phyloP scores from a whole-genome alignment of 257 asterid species.

The Solanum neorickii region DNA sequence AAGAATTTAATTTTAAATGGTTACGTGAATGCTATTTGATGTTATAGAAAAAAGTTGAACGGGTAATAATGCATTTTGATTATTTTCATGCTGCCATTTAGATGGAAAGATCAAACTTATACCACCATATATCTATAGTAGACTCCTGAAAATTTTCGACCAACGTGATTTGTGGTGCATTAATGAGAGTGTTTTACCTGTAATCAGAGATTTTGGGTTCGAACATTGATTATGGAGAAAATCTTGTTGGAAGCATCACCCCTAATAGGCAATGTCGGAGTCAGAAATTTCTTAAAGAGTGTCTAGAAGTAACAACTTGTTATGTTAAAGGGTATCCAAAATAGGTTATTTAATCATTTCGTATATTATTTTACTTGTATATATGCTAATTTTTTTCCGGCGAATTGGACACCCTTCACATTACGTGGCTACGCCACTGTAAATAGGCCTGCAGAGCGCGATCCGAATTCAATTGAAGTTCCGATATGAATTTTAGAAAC shows the following conservation, averaged over 20 bases:
- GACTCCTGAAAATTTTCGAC: conserved; percentile 37
- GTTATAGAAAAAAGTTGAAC: no score
- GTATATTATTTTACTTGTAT: no score
- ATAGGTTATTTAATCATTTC: no score
- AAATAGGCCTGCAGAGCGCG: background rate
- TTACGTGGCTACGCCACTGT: background rate
- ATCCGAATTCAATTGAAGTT: background rate
- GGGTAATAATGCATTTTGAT: no score
- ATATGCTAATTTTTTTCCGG: no score
- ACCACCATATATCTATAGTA: conserved; percentile 48
- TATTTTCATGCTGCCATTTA: conserved; percentile 36
- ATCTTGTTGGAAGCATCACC: background rate
- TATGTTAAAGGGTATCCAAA: no score
- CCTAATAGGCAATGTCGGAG: no score
- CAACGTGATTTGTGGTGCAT: no score
- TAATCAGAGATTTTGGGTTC: fast-evolving
- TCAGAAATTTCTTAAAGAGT: no score
- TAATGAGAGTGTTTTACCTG: fast-evolving
- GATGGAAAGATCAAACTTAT: conserved; percentile 56
- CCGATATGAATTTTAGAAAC: fast-evolving
- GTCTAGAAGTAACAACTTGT: no score
- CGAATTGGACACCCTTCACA: background rate
- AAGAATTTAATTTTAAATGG: background rate
- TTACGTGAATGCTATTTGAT: background rate
- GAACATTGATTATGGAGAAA: background rate